Conservation (phyloP, 345 rosid species). For the Rhodamnia rubescens region DNA sequence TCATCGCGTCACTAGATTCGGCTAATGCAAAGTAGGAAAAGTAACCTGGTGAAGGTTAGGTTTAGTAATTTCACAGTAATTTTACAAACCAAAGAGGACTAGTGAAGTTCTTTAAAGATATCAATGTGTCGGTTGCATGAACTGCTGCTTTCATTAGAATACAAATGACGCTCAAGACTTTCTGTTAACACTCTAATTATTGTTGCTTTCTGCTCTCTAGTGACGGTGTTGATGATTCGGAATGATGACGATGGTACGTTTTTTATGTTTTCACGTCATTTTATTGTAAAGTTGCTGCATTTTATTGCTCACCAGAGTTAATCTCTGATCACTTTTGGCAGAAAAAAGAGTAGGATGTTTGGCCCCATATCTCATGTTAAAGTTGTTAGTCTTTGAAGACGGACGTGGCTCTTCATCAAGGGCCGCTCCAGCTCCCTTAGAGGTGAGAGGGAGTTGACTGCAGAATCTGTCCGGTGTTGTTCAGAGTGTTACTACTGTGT, state of each 20-base stretch:
- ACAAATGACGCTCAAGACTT: neutral
- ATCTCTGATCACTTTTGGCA: constrained; percentile 7
- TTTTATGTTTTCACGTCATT: neutral
- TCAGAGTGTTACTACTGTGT: neutral
- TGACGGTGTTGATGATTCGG: neutral
- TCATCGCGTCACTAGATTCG: neutral
- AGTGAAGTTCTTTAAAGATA: neutral
- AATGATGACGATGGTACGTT: neutral
- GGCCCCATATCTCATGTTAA: constrained; percentile 65
- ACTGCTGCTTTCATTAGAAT: neutral
- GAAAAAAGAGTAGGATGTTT: constrained; percentile 42
- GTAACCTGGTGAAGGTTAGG: neutral
- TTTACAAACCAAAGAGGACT: neutral
- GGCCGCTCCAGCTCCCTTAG: constrained; percentile 11
- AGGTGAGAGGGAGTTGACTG: neutral
- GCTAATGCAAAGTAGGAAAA: neutral
- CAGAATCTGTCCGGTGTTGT: neutral
- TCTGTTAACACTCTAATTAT: neutral
- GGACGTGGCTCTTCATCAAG: constrained; percentile 30
- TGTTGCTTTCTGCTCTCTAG: neutral
- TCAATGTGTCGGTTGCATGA: neutral
- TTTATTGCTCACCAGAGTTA: neutral
- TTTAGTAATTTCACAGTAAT: neutral
- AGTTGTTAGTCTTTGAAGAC: constrained; percentile 53
- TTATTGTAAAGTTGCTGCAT: neutral